Evolutionary conservation across 306 rosid genomes (phyloP), one percentile per base, ranked within the genome.

Genomic region (Senna siamea): DNA sequence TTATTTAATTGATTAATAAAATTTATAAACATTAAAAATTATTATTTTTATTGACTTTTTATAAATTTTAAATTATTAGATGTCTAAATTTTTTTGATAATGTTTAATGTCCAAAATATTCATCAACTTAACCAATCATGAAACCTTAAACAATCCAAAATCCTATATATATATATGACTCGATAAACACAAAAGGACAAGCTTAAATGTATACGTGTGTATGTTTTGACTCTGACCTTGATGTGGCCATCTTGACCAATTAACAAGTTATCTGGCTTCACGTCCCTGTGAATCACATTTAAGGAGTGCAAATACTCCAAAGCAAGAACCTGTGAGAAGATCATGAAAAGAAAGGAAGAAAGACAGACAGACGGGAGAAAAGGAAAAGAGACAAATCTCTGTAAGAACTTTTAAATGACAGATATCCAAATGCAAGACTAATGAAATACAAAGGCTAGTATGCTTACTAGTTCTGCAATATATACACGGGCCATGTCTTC

Each of bases 181-280:
- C n/a, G 30, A 17, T 67, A 13, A 26, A 30, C 37, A 4, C 53
- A 69, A 64, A 20, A 54, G 6, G 52, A 22, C 17, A 75, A 28
- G 41, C 30, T 1, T 3, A 26, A 26, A 26, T 26, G 30, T 26
- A 1, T 26, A 3, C 30, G 30, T 26, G 30, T 26, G 30, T 26
- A 26, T 38, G 30, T 18, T 38, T 43, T 20, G 9, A n/a, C 34
- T 43, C 83, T 69, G 70, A 94, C 99, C 96, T 94, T 94, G 66
- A 94, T 86, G 77, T 94, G 99, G 73, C 99, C 99, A 83, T 92
- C 95, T 81, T 92, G 98, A 57, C 93, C 96, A 61, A 94, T 94
- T 85, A 94, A 71, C 83, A 94, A 85, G 87, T 94, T 94, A 82
- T 94, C 99, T 48, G 99, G 99, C 89, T 94, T 94, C 89, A 92